Evolutionary conservation across 208 protist species (phyloP).

Genomic region (Cochliopodium minus): DNA sequence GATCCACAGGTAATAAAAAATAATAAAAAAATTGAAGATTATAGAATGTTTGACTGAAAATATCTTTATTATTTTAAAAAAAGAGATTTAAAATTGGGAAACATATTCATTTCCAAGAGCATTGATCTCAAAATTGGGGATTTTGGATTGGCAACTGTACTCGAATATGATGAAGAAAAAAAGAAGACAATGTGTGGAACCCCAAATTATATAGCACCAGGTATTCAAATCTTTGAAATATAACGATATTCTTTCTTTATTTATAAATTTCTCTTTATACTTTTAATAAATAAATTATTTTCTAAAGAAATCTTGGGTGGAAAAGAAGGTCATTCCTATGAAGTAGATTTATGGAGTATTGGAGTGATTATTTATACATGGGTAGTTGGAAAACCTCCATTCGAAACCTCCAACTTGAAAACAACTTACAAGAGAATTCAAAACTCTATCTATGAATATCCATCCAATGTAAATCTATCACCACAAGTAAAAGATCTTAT

Average conservation of each 20-base stretch:
- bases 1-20: conserved; percentile 87
- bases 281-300: background rate
- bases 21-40: too few species aligned
- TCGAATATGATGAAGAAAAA: conserved; percentile 62
- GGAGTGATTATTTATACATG: conserved; percentile 92
- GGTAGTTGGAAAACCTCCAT: conserved; percentile 86
- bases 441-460: conserved; percentile 72
- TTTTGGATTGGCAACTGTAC: conserved; percentile 70
- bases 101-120: conserved; percentile 14
- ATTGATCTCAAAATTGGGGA: conserved; percentile 74
- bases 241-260: background rate
- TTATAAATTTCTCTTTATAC: background rate
- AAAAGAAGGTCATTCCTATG: conserved; percentile 73
- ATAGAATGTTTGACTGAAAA: too few species aligned
- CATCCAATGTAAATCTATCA: conserved; percentile 39
- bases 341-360: conserved; percentile 91
- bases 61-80: too few species aligned
- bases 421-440: conserved; percentile 81
- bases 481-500: conserved; percentile 64
- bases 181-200: conserved; percentile 84
- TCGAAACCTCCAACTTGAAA: conserved; percentile 85
- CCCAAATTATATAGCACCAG: conserved; percentile 85
- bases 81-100: conserved; percentile 19
- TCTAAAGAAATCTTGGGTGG: conserved; percentile 25
- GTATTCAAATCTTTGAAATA: conserved; percentile 39